phyloP scores from a whole-genome alignment of 148 eudicot genomes.

The Linanthus parryae region DNA sequence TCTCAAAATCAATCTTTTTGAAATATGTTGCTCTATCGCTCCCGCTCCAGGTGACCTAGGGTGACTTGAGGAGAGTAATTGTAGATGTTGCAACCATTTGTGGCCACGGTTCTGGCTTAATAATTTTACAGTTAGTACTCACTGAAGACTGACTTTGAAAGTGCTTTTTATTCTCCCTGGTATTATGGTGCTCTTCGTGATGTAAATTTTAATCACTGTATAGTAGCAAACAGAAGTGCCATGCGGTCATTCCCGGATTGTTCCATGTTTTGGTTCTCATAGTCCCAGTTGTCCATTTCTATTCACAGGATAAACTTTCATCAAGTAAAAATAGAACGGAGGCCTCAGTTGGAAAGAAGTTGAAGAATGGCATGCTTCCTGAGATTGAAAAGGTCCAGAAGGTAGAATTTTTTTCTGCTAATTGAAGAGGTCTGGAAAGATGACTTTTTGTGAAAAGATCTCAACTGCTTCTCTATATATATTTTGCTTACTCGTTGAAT shows the following conservation, averaged over 20 bases:
- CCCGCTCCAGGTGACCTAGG: too few relatives aligned
- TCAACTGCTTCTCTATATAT: too few relatives aligned
- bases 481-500: too few relatives aligned
- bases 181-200: background rate
- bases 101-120: too few relatives aligned
- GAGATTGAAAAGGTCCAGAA: constrained; percentile 91
- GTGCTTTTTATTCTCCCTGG: background rate
- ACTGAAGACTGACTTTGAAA: background rate
- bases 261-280: constrained; percentile 7
- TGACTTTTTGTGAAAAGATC: too few relatives aligned
- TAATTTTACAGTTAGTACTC: too few relatives aligned
- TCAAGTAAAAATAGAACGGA: constrained; percentile 84
- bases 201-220: background rate
- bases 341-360: constrained; percentile 83
- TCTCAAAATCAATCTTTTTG: too few relatives aligned
- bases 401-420: too few relatives aligned
- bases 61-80: too few relatives aligned
- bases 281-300: constrained; percentile 7
- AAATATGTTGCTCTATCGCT: too few relatives aligned
- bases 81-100: too few relatives aligned
- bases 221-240: background rate
- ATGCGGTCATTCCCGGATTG: background rate
- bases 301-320: constrained; percentile 80
- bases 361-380: constrained; percentile 83
- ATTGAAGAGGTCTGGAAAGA: too few relatives aligned